phyloP scores from a whole-genome alignment of 495 filamentous ascomycete species.

The Annulohypoxylon stygium region DNA sequence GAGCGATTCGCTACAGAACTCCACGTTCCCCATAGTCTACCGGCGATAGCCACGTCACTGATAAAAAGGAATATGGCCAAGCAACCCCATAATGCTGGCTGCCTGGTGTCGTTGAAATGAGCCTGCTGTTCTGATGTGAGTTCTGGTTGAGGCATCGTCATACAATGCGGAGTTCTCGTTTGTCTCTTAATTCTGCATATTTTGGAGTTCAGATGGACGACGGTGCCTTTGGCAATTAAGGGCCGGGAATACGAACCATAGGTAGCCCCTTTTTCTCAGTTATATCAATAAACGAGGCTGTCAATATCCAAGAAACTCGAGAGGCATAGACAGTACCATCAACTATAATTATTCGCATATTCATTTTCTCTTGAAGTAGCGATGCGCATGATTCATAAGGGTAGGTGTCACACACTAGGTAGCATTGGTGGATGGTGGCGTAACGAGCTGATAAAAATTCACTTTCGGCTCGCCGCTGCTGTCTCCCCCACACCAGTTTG shows the following conservation, averaged over 20 bases:
- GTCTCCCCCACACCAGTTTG: background rate
- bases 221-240: conserved; percentile 6
- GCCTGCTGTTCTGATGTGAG: conserved; percentile 33
- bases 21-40: conserved; percentile 47
- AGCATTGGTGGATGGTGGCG: background rate
- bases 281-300: conserved; percentile 11
- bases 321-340: conserved; percentile 1
- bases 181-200: background rate
- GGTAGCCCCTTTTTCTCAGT: background rate
- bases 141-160: conserved; percentile 35
- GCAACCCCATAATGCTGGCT: conserved; percentile 43
- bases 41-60: conserved; percentile 41
- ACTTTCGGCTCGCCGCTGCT: background rate
- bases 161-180: conserved; percentile 1
- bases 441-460: background rate
- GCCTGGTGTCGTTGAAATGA: conserved; percentile 33
- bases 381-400: conserved; percentile 9
- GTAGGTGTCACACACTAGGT: conserved; percentile 25
- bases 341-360: background rate
- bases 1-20: conserved; percentile 35
- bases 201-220: background rate
- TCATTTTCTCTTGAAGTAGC: background rate
- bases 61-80: conserved; percentile 42
- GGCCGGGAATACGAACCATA: background rate
- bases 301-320: background rate